Evolutionary conservation across 2,329 filamentous ascomycete species (phyloP).

Genomic region (Fusarium buxicola): DNA sequence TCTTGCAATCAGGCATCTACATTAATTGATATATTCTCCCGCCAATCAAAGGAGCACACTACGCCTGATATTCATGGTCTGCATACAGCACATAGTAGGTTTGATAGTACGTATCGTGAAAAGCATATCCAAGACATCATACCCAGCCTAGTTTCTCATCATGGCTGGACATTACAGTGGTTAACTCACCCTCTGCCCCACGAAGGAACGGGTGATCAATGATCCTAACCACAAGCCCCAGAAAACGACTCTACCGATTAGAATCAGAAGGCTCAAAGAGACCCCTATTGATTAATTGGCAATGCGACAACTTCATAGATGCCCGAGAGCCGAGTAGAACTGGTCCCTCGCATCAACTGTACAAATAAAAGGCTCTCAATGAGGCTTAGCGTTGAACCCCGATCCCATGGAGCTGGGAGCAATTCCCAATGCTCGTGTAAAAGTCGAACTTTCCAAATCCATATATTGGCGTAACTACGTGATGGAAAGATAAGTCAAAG

Average conservation of each 20-base stretch:
- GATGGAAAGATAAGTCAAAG: too few relatives aligned
- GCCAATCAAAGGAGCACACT: too few relatives aligned
- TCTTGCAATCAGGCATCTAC: constrained; percentile 10
- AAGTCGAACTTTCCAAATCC: too few relatives aligned
- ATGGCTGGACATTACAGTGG: not conserved
- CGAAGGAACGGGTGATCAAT: constrained; percentile 23
- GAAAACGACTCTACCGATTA: constrained; percentile 1
- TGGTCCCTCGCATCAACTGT: not conserved
- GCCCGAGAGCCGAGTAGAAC: not conserved
- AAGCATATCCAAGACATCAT: too few relatives aligned
- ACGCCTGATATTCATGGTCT: not conserved
- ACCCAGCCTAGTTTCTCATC: not conserved
- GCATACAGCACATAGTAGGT: not conserved
- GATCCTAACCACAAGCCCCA: not conserved
- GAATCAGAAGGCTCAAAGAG: not conserved
- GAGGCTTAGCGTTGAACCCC: constrained; percentile 9
- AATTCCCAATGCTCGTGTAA: constrained; percentile 17
- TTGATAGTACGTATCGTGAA: too few relatives aligned
- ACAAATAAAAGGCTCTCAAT: not conserved
- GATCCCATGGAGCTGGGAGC: constrained; percentile 23
- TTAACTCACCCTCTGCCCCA: constrained; percentile 10
- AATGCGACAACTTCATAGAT: too few relatives aligned
- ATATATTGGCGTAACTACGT: too few relatives aligned
- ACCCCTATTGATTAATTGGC: too few relatives aligned
- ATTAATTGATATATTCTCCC: constrained; percentile 1